A percentile compares a stretch with the other conserved stretches of the same genome.
These are phyloP conservation scores for Neurospora sp. DNA, from an alignment of 495 filamentous ascomycete genomes.

Conservation along the genomic window DNA sequence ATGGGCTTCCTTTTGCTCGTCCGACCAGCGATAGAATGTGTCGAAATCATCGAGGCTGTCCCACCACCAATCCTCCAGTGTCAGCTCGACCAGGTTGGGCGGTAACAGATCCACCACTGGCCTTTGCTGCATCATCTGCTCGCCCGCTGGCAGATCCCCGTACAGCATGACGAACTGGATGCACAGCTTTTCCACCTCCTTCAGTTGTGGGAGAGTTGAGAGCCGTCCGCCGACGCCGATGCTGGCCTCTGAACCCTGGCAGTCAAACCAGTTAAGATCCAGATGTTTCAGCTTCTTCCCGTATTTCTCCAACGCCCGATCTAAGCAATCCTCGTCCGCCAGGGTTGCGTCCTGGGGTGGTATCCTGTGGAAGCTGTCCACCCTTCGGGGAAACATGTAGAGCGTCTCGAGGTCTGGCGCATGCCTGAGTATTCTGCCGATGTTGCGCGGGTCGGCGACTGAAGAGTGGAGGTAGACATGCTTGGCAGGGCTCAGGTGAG, in stretches of 20 bases:
- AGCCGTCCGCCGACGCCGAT: conserved; percentile 21
- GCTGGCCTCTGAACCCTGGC: conserved; percentile 6
- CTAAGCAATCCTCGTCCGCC: conserved; percentile 14
- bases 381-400: conserved; percentile 18
- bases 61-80: conserved; percentile 28
- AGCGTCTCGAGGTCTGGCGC: conserved; percentile 21
- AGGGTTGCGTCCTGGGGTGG: neutral
- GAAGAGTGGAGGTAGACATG: conserved; percentile 25
- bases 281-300: conserved; percentile 18
- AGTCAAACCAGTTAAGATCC: conserved; percentile 20
- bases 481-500: conserved; percentile 1
- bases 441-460: conserved; percentile 13
- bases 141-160: conserved; percentile 4
- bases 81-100: conserved; percentile 20
- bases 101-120: conserved; percentile 17
- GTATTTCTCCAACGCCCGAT: conserved; percentile 13
- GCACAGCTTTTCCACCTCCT: conserved; percentile 14
- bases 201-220: conserved; percentile 10
- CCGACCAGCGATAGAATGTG: conserved; percentile 10
- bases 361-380: neutral
- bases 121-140: neutral
- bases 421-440: conserved; percentile 16
- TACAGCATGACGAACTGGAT: conserved; percentile 19
- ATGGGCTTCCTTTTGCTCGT: conserved; percentile 9
- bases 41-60: conserved; percentile 6